Conservation (phyloP, 306 rosid genomes). For the Dalbergia oliveri region DNA sequence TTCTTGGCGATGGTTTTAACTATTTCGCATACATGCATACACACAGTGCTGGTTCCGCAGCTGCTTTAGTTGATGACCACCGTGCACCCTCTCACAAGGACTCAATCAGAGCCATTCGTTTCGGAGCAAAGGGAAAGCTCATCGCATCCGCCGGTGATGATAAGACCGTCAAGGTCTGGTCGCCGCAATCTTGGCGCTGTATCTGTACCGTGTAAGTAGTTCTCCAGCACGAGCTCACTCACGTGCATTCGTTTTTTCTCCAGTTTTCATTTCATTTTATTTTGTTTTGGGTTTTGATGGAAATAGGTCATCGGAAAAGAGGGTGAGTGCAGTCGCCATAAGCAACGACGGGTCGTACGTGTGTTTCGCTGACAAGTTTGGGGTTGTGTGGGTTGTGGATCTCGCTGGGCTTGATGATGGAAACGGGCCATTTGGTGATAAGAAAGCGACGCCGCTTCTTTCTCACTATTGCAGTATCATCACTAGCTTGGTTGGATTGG, state of each 20-base stretch:
- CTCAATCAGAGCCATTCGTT: conserved; percentile 80
- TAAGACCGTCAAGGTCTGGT: conserved; percentile 88
- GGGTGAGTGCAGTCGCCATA: conserved; percentile 87
- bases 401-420: conserved; percentile 52
- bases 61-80: conserved; percentile 62
- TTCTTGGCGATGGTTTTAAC: neutral
- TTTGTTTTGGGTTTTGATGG: conserved; percentile 8
- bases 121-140: conserved; percentile 72
- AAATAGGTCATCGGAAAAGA: conserved; percentile 83
- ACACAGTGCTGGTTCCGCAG: conserved; percentile 65
- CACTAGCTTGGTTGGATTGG: conserved; percentile 84
- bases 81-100: conserved; percentile 62
- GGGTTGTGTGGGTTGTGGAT: conserved; percentile 88
- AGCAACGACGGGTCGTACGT: conserved; percentile 70
- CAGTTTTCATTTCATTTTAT: neutral
- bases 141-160: conserved; percentile 94
- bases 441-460: conserved; percentile 71
- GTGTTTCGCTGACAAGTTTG: conserved; percentile 95
- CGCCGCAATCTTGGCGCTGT: conserved; percentile 78
- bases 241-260: conserved; percentile 4
- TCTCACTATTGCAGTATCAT: conserved; percentile 97
- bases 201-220: conserved; percentile 67
- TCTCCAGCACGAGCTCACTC: neutral
- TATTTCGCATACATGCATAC: neutral
- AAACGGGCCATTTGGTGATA: conserved; percentile 45